A percentile compares a stretch with the other conserved stretches of the same genome.
These are phyloP conservation scores for Solanum paucissectum DNA, from an alignment of 257 asterid genomes.

Conservation along the genomic window DNA sequence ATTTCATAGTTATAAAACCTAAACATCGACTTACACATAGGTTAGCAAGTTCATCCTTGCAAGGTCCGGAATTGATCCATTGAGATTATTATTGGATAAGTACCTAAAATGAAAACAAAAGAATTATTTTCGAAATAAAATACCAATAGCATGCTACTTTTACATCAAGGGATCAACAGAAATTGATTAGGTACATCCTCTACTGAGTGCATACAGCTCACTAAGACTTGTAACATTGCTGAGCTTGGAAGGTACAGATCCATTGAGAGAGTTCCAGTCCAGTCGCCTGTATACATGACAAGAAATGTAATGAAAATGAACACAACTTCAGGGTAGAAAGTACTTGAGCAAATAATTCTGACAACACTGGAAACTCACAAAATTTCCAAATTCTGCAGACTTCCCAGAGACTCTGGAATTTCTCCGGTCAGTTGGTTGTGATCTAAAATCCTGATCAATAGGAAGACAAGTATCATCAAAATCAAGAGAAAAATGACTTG, in stretches of 20 bases:
- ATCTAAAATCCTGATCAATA: constrained; percentile 55
- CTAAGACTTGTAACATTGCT: constrained; percentile 38
- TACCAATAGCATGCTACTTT: neutral
- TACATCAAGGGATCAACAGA: neutral
- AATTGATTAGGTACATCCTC: neutral
- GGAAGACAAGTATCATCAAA: neutral
- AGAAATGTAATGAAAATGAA: constrained; percentile 1
- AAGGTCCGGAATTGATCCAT: constrained; percentile 56
- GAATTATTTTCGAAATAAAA: neutral
- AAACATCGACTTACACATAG: constrained; percentile 44
- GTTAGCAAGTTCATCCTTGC: constrained; percentile 37
- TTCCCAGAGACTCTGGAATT: constrained; percentile 55
- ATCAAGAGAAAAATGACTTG: neutral
- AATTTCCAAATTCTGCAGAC: constrained; percentile 44
- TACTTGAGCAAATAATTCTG: neutral
- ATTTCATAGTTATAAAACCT: neutral
- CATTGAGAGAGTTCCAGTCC: constrained; percentile 55
- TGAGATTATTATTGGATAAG: constrained; percentile 61
- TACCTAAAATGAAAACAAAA: constrained; percentile 35
- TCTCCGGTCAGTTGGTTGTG: constrained; percentile 54
- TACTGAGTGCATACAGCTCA: constrained; percentile 50
- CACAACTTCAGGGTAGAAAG: neutral
- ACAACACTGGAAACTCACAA: constrained; percentile 45
- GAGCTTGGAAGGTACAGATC: constrained; percentile 48
- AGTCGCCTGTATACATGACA: constrained; percentile 44